A percentile compares a stretch with the other conserved stretches of the same genome.
Evolutionary conservation across 495 filamentous ascomycete genomes (phyloP).

Genomic region (Penicillium pancosmium): DNA sequence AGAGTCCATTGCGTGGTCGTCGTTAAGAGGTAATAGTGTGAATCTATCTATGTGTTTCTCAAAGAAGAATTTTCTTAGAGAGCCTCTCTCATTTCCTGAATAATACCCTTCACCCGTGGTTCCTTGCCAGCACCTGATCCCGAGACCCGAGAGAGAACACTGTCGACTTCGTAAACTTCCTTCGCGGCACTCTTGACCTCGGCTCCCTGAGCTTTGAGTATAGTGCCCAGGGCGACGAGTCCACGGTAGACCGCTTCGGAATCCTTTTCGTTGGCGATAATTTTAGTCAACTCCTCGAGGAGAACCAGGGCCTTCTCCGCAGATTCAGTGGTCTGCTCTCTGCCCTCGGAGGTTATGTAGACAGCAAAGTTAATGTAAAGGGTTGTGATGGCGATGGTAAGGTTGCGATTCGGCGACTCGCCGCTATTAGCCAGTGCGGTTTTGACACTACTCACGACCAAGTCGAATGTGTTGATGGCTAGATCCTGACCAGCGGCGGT

Average conservation of each 20-base stretch:
- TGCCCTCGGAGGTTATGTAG: conserved; percentile 49
- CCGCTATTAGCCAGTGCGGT: conserved; percentile 44
- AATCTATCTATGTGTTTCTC: conserved; percentile 19
- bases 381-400: conserved; percentile 80
- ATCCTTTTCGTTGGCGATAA: conserved; percentile 67
- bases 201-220: conserved; percentile 50
- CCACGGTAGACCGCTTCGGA: conserved; percentile 81
- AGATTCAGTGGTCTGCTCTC: conserved; percentile 41
- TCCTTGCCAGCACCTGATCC: conserved; percentile 47
- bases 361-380: conserved; percentile 85
- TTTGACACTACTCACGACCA: conserved; percentile 54
- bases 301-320: conserved; percentile 61
- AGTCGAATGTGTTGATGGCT: conserved; percentile 59
- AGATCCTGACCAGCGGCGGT: conserved; percentile 69
- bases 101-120: conserved; percentile 51
- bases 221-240: conserved; percentile 80
- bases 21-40: conserved; percentile 22
- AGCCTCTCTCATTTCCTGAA: conserved; percentile 45
- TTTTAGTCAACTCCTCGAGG: conserved; percentile 62
- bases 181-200: conserved; percentile 53
- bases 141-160: conserved; percentile 37
- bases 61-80: conserved; percentile 23
- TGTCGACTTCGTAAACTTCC: conserved; percentile 49
- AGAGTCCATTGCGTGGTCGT: conserved; percentile 18
- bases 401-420: conserved; percentile 69